Conservation (phyloP, 2,329 filamentous ascomycete genomes). For the Claviceps arundinis region DNA sequence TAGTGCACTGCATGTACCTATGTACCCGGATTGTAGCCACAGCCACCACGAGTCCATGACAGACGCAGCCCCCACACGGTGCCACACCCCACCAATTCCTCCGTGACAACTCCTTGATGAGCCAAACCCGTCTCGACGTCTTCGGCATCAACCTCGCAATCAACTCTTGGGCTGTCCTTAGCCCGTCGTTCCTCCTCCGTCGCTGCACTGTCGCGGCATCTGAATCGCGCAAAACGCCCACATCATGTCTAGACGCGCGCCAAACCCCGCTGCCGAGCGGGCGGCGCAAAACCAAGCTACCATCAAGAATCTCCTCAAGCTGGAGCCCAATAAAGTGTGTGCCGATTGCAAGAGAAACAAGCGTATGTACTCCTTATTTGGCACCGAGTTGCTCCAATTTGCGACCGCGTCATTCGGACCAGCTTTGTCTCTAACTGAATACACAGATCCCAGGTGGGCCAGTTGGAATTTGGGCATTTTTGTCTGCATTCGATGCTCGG, state of each 20-base stretch:
- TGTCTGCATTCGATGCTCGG: slow-evolving; percentile 94
- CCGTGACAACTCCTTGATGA: not conserved
- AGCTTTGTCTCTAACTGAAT: not conserved
- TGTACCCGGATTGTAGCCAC: not conserved
- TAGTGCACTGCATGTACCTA: not conserved
- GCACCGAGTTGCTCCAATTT: not conserved
- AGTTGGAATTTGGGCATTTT: slow-evolving; percentile 98
- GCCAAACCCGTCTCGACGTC: not conserved
- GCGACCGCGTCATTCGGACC: slow-evolving; percentile 1
- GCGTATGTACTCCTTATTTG: slow-evolving; percentile 41
- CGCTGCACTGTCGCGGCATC: slow-evolving; percentile 3
- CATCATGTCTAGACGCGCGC: slow-evolving; percentile 63
- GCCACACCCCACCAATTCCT: not conserved
- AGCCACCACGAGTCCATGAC: not conserved
- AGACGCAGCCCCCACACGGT: too few species aligned
- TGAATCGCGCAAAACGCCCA: slow-evolving; percentile 7
- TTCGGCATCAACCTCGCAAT: not conserved
- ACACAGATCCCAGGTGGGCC: slow-evolving; percentile 86
- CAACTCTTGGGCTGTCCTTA: not conserved
- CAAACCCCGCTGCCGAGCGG: slow-evolving; percentile 70
- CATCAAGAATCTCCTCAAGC: slow-evolving; percentile 86
- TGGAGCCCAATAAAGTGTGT: slow-evolving; percentile 92
- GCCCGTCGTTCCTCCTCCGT: slow-evolving; percentile 4
- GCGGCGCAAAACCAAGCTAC: slow-evolving; percentile 87
- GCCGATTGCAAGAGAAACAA: slow-evolving; percentile 99